Evolutionary conservation across 495 filamentous ascomycete species (phyloP).

Genomic region (Aspergillus biplanus): DNA sequence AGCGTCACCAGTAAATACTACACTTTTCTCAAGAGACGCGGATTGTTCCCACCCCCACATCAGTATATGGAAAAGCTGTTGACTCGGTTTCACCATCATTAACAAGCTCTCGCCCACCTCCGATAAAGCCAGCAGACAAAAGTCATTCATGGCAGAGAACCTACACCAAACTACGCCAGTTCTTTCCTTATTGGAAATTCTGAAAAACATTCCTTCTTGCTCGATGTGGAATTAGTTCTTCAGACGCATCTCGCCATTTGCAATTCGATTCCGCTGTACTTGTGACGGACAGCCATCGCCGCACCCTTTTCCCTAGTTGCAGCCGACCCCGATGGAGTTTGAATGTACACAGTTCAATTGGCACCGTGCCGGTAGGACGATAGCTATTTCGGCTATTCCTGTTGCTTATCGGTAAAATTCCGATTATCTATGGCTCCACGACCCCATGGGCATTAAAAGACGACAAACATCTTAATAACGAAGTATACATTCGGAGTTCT

Average conservation of each 20-base stretch:
- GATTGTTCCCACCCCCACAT: no score
- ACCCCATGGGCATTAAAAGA: background rate
- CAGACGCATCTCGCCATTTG: background rate
- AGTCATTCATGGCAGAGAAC: no score
- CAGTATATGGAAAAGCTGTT: no score
- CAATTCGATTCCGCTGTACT: background rate
- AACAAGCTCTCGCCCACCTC: background rate
- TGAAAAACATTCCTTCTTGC: background rate
- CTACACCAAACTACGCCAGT: background rate
- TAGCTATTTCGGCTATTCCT: background rate
- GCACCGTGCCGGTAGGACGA: slow-evolving; percentile 9
- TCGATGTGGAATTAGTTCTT: background rate
- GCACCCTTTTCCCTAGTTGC: background rate
- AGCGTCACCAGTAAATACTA: no score
- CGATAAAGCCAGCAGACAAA: background rate
- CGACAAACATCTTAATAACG: background rate
- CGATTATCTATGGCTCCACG: background rate
- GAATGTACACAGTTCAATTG: slow-evolving; percentile 13
- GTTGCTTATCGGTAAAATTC: slow-evolving; percentile 7
- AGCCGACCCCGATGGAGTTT: slow-evolving; percentile 20
- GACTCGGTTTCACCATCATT: no score
- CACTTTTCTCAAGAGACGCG: no score
- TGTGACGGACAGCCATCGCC: background rate
- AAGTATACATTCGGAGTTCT: background rate
- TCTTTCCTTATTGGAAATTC: background rate